These are phyloP conservation scores for Colletotrichum melonis DNA, from an alignment of 2,329 filamentous ascomycete species.

Conservation along the genomic window DNA sequence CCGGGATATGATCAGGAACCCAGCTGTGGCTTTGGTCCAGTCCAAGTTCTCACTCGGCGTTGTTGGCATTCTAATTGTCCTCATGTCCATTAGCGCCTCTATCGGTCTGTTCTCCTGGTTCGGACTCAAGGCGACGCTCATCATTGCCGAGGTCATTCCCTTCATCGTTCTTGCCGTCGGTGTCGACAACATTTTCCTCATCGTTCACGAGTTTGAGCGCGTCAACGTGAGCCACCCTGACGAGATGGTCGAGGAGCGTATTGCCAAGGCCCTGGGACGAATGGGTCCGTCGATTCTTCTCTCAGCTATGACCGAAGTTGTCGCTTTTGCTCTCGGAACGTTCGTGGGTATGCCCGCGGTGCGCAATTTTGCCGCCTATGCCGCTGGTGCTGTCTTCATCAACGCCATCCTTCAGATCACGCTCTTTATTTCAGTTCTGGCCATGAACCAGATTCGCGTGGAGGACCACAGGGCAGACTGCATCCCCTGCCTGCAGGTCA, in stretches of 20 bases:
- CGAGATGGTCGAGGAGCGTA: constrained; percentile 84
- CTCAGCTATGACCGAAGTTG: constrained; percentile 93
- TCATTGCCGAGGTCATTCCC: constrained; percentile 98
- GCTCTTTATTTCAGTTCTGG: constrained; percentile 93
- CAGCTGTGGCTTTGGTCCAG: constrained; percentile 86
- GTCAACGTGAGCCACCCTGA: constrained; percentile 94
- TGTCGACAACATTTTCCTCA: constrained; percentile 98
- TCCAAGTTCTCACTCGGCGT: constrained; percentile 98
- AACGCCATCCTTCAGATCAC: constrained; percentile 97
- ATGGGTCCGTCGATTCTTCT: constrained; percentile 98
- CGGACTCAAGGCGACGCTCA: constrained; percentile 93
- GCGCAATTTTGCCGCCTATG: constrained; percentile 96
- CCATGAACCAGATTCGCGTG: constrained; percentile 90
- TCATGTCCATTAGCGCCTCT: constrained; percentile 97
- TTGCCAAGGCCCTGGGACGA: constrained; percentile 88
- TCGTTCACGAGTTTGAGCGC: constrained; percentile 97
- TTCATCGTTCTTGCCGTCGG: constrained; percentile 97
- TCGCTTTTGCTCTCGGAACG: constrained; percentile 90
- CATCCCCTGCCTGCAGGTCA: constrained; percentile 88
- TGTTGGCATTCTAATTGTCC: constrained; percentile 91
- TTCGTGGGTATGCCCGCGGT: constrained; percentile 99
- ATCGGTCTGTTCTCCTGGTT: constrained; percentile 94
- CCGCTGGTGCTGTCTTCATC: constrained; percentile 94
- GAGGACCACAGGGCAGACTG: constrained; percentile 92
- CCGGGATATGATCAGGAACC: constrained; percentile 82